Evolutionary conservation across 176 grass and related monocot species (phyloP).

Genomic region (Puya raimondii): DNA sequence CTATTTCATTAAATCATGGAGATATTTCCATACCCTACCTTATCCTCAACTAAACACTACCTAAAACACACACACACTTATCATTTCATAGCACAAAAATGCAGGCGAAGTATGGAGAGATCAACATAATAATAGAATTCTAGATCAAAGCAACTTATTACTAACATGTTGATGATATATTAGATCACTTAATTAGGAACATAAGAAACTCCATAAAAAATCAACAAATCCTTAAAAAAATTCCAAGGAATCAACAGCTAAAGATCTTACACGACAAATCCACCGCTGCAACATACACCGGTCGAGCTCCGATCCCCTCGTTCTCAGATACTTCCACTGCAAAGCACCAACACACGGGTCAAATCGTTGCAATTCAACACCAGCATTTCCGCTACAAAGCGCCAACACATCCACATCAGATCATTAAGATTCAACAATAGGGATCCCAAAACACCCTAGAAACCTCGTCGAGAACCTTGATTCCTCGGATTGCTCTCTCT

Average conservation of each 20-base stretch:
- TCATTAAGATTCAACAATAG: not conserved
- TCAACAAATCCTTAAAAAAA: not conserved
- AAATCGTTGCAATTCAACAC: not conserved
- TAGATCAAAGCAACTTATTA: too few species aligned
- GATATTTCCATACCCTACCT: too few species aligned
- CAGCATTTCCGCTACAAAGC: slow-evolving; percentile 39
- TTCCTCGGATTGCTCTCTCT: too few species aligned
- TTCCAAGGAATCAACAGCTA: not conserved
- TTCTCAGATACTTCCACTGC: slow-evolving; percentile 47
- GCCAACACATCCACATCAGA: not conserved
- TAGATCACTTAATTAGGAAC: too few species aligned
- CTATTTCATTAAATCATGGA: too few species aligned
- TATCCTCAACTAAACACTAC: too few species aligned
- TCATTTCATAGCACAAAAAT: too few species aligned
- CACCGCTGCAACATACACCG: slow-evolving; percentile 89
- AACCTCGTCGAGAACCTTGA: not conserved
- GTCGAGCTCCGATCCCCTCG: slow-evolving; percentile 38
- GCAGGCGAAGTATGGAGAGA: too few species aligned
- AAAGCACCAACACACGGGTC: slow-evolving; percentile 7
- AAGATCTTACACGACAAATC: slow-evolving; percentile 74
- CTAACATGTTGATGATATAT: too few species aligned
- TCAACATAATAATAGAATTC: too few species aligned
- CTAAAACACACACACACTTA: too few species aligned
- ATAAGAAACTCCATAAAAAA: not conserved
- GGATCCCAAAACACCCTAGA: not conserved